These are phyloP conservation scores for Chiua virens DNA, from an alignment of 768 basidiomycete genomes.

Conservation along the genomic window DNA sequence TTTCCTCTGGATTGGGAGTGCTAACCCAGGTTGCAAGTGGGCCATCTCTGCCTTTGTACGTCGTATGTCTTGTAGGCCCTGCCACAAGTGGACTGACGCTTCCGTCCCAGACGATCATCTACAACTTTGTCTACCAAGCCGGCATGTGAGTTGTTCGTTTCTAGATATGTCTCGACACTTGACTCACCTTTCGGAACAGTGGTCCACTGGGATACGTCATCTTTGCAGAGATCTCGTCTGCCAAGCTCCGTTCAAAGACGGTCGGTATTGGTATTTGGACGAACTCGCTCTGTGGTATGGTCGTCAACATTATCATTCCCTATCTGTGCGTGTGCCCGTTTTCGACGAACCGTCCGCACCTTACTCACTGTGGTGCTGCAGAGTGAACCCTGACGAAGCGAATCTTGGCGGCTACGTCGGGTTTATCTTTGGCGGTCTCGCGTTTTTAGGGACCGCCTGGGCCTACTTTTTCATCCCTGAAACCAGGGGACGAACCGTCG, in stretches of 20 bases:
- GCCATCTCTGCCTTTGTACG: constrained; percentile 23
- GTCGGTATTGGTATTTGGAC: constrained; percentile 27
- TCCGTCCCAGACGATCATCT: constrained; percentile 24
- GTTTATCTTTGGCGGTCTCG: constrained; percentile 28
- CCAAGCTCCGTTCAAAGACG: constrained; percentile 32
- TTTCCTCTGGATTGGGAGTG: constrained; percentile 25
- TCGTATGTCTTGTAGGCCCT: neutral
- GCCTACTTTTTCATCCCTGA: constrained; percentile 29
- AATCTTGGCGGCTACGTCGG: constrained; percentile 30
- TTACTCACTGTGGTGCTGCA: neutral
- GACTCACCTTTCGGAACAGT: constrained; percentile 5
- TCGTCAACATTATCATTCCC: constrained; percentile 26
- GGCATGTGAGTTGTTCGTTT: constrained; percentile 17
- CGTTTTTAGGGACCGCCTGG: constrained; percentile 21
- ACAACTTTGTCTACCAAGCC: constrained; percentile 30
- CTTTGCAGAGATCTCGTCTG: constrained; percentile 29
- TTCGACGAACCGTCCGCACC: too few relatives aligned
- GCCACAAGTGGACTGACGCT: neutral
- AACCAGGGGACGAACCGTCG: constrained; percentile 28
- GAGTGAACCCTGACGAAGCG: constrained; percentile 28
- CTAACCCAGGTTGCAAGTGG: constrained; percentile 18
- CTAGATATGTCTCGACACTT: neutral
- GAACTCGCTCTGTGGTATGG: constrained; percentile 26
- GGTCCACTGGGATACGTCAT: constrained; percentile 29
- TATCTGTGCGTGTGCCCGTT: constrained; percentile 19